Conservation (phyloP, 176 grass and related monocot genomes). For the Thinopyrum elongatum region DNA sequence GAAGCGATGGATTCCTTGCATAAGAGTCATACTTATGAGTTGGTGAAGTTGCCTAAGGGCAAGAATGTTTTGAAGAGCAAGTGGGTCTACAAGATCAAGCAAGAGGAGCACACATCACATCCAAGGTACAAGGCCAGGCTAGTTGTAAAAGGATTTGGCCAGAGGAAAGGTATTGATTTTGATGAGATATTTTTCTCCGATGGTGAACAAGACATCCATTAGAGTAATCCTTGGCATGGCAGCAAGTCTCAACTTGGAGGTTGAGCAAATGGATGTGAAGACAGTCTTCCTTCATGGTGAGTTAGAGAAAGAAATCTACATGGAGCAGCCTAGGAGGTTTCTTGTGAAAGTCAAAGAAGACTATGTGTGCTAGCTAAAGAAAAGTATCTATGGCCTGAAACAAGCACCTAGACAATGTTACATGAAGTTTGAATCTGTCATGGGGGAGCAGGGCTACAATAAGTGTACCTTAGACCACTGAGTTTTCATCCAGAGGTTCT, state of each 20-base stretch:
- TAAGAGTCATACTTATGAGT: slow-evolving; percentile 10
- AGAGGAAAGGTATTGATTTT: neutral
- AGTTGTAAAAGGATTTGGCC: slow-evolving; percentile 10
- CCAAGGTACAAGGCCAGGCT: neutral
- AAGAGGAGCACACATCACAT: too few species aligned
- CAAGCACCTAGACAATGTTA: too few species aligned
- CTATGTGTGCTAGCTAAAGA: neutral
- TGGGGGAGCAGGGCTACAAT: neutral
- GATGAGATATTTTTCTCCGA: neutral
- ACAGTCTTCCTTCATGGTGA: neutral
- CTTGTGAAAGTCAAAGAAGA: neutral
- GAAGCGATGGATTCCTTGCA: slow-evolving; percentile 9
- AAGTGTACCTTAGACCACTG: neutral
- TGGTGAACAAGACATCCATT: neutral
- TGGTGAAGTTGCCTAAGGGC: too few species aligned
- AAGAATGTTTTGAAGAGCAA: neutral
- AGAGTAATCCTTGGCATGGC: neutral
- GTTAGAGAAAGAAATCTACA: slow-evolving; percentile 20
- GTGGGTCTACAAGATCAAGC: too few species aligned
- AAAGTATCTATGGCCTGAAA: slow-evolving; percentile 12
- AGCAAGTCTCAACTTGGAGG: neutral
- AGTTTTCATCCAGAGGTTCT: neutral
- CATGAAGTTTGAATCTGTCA: neutral
- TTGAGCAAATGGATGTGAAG: slow-evolving; percentile 23
- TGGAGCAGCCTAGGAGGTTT: slow-evolving; percentile 13